phyloP scores from a whole-genome alignment of 1,284 basidiomycete genomes.

The Chalciporus sp. region DNA sequence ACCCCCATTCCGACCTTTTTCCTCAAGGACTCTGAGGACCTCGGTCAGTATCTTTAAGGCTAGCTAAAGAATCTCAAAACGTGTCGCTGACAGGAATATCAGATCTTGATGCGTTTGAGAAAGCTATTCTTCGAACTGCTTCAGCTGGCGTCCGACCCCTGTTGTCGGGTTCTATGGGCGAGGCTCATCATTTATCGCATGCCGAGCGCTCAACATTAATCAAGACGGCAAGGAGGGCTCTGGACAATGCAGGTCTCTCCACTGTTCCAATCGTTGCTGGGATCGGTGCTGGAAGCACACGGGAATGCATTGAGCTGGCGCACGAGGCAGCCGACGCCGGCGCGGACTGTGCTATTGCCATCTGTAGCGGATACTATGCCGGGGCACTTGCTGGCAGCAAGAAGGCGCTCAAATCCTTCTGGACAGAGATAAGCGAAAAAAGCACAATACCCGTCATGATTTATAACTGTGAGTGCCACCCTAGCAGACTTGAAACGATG shows the following conservation, averaged over 20 bases:
- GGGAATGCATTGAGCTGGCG: conserved; percentile 76
- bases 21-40: conserved; percentile 71
- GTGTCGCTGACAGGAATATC: conserved; percentile 3
- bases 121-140: conserved; percentile 74
- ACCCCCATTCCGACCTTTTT: conserved; percentile 90
- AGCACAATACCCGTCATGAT: conserved; percentile 87
- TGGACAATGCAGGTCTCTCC: conserved; percentile 66
- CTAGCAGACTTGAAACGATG: background rate
- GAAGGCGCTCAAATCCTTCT: conserved; percentile 78
- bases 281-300: conserved; percentile 80
- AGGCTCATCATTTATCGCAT: conserved; percentile 79
- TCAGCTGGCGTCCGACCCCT: conserved; percentile 76
- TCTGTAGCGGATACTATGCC: conserved; percentile 84
- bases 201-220: conserved; percentile 74
- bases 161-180: conserved; percentile 83
- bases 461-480: conserved; percentile 77
- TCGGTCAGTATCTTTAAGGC: conserved; percentile 56
- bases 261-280: conserved; percentile 78
- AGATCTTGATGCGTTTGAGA: conserved; percentile 76
- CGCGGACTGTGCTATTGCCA: conserved; percentile 85
- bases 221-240: conserved; percentile 66
- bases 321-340: conserved; percentile 78
- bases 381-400: conserved; percentile 65
- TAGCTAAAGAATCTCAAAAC: background rate
- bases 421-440: conserved; percentile 72